Evolutionary conservation across 1,284 basidiomycete species (phyloP), one percentile per base, ranked within the genome.

Genomic region (Ganoderma lucidum): DNA sequence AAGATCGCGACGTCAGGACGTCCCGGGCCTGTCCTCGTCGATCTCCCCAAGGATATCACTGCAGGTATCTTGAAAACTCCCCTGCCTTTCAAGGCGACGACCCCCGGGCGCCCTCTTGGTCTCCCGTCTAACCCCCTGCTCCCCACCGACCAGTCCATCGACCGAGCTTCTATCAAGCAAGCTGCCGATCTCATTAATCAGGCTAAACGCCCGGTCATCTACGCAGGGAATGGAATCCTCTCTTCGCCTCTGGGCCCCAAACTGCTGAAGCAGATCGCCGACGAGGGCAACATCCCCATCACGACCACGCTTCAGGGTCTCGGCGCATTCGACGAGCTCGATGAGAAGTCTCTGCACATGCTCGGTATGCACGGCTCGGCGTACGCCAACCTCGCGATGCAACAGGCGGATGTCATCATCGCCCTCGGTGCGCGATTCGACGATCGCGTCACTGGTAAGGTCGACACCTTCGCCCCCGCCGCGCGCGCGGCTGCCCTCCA

Each of bases 311-410:
- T 99, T 23, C 97, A 98, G 79, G 97, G 97, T 70, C 91, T 99
- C 51, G 98, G 97, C 70, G 92, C 94, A 1, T 99, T 96, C 79
- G 96, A 99, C 82, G 98, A 99, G 86, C 88, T 87, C 70, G 89
- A 96, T 81, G 90, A 93, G 67, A 91, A 90, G 80, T 93, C 93
- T 74, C 84, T 99, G 78, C 96, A 99, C 82, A 99, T 99, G 97
- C 90, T 99, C 68, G 97, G 97, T 74, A 99, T 99, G 97, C 97
- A 99, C 85, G 98, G 98, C 5, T 92, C 92, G 17, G 96, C 97
- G 2, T 99, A 99, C 78, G 97, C 98, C 77, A 99, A 99, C 84
- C 84, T 98, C 65, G 97, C 97, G 3, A 98, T 99, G 89, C 97
- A 99, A 83, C 86, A 95, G 67, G 98, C 98, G 41, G 98, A 99